Base-by-base conservation (phyloP, 139 green algal species). In the Chlorella sp. region DNA sequence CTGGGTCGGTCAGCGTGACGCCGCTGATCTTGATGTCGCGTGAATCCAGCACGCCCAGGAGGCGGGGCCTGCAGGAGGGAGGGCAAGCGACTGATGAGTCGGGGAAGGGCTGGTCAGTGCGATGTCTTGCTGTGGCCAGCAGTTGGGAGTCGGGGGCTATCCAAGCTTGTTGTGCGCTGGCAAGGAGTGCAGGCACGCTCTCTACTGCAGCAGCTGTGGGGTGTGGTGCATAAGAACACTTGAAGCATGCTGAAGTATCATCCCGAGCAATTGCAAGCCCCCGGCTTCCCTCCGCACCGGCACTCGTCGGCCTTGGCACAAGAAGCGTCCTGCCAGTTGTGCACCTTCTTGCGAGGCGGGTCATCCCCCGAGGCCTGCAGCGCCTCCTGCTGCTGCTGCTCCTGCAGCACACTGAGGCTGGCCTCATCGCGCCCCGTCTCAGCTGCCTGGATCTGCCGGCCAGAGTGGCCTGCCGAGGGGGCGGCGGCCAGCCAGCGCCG, bases 1-100 rank as follows among this genome's bases (percentile, higher is more conserved):
- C 65, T 4, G 83, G 83, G 65, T 87, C 73, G 12, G 28, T 51
- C 25, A 87, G 28, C 11, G 32, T 67, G 39, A 87, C 26, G 41
- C 57, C 83, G 25, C 23, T 68, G 25, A 78, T 34, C 13, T 18
- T 38, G 7, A 87, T 60, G 13, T 83, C 26, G 7, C 34, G 3
- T 28, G 56, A 78, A 23, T 83, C 64, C 34, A 76, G 11, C 38
- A 87, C 65, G 1, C 83, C 83, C 47, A 87, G 32, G 56, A 87
- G 72, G 15, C 83, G 56, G 0, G 83, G 83, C 23, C 83, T 57
- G 75, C 82, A 87, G n/a, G n/a, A n/a, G n/a, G n/a, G n/a, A n/a
- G n/a, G n/a, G n/a, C n/a, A n/a, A n/a, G n/a, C n/a, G n/a, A n/a
- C 21, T 39, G 51, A 71, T n/a, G n/a, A 28, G 39, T n/a, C n/a